Base-by-base conservation (phyloP, 805 yeast genomes). In the Isabelozyma rhagii region DNA sequence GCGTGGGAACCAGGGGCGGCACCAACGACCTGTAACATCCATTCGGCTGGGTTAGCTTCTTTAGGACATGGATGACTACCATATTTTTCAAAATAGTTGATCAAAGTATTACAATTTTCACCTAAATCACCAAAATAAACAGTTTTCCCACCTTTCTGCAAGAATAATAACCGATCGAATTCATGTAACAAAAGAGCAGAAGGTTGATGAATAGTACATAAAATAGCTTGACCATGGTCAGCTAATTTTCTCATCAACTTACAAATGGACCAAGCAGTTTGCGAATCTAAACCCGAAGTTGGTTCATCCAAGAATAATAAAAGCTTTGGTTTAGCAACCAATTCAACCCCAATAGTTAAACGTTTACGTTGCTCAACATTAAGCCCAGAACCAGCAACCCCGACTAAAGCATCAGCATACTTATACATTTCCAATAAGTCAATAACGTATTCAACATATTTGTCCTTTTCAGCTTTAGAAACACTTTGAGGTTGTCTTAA, bases 1-100 rank as follows among this genome's bases (percentile, higher is more conserved):
- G 90, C 87, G 57, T 82, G 85, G 36, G 89, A 81, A 47, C 90
- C 91, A 6, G 91, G 91, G 36, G 91, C 90, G 47, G 91, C 91
- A 60, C 92, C 91, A 59, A 85, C 86, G 54, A 84, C 87, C 54
- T 87, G 87, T 68, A 90, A 74, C 96, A 90, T 90, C 94, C 96
- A 90, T 71, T 89, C 96, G 11, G 73, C 74, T 7, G 74, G 74
- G 52, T 69, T 69, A 8, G 74, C 70, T 55, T 67, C 69, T 34
- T 53, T 47, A 13, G 74, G 74, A 61, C 75, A 70, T 41, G 62
- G 61, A 44, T 62, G 68, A 40, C 92, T 90, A 36, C 96, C 88
- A 62, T 84, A 69, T 56, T 77, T 77, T 69, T 87, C 92, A 60
- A 87, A 87, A 66, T 87, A 87, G 50, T 74, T 64, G 43, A 84